Evolutionary conservation across 768 basidiomycete genomes (phyloP), one percentile per base, ranked within the genome.

Genomic region (Suillus paluster): DNA sequence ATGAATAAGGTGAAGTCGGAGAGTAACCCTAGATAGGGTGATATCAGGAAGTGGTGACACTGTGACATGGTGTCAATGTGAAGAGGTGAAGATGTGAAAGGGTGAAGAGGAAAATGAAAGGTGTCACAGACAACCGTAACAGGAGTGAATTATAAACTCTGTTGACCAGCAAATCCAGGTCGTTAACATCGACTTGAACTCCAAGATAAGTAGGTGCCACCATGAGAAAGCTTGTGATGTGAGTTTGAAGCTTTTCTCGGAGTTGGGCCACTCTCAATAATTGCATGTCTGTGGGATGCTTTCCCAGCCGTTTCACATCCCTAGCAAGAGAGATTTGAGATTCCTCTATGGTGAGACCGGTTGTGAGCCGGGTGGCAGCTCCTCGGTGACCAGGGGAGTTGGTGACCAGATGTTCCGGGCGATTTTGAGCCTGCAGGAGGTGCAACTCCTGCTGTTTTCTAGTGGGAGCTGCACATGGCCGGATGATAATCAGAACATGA

Each of bases 281-380:
- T 33, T 49, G 58, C 9, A 5, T 25, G 8, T 59, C 58, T 21
- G 46, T 59, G 5, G 46, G 15, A 5, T 34, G 15, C 3, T 1
- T 36, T 21, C 6, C 2, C 4, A 59, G 19, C 30, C 39, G 19
- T 34, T 34, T n/a, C 27, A 50, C 30, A 41, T 59, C 58, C 21
- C 9, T 23, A 7, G n/a, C 30, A 11, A 57, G 57, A 25, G 45
- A 17, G 17, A 48, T 56, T 9, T 60, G 58, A 5, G 27, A 41
- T 17, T 61, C 39, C 30, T 62, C 57, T 30, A 62, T 57, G 4
- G 25, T 30, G 21, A 58, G 56, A n/a, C 61, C 5, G 8, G 30
- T 21, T 12, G 55, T 45, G 4, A 62, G 36, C 55, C 53, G 58
- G 5, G 61, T 57, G 17, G 39, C 58, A 11, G 46, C 30, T 62